Evolutionary conservation across 176 grass and related monocot species (phyloP).

Genomic region (Chrysopogon serrulatus): DNA sequence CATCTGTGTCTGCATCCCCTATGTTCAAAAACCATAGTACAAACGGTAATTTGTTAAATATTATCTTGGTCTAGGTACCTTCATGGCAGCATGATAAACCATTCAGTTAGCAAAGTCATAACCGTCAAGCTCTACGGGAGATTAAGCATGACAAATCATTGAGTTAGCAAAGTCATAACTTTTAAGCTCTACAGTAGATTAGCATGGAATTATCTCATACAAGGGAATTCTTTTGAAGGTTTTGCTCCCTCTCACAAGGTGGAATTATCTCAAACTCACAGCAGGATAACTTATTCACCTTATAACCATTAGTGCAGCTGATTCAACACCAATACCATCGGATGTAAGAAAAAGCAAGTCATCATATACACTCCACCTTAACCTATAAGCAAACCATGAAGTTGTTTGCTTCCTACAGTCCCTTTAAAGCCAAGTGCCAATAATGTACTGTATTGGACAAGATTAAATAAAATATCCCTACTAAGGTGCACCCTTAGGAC

Average conservation of each 20-base stretch:
- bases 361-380: conserved; percentile 16
- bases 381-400: conserved; percentile 32
- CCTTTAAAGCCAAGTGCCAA: conserved; percentile 46
- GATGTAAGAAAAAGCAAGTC: not conserved
- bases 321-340: conserved; percentile 9
- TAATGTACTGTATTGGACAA: conserved; percentile 12
- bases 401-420: conserved; percentile 20
- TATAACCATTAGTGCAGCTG: conserved; percentile 9
- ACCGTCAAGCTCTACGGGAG: too few relatives aligned
- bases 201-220: not conserved
- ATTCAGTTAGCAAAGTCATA: too few relatives aligned
- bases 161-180: not conserved
- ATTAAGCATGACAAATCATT: too few relatives aligned
- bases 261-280: not conserved
- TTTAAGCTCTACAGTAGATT: not conserved
- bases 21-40: not conserved
- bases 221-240: not conserved
- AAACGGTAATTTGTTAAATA: not conserved
- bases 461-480: conserved; percentile 41
- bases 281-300: not conserved
- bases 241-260: not conserved
- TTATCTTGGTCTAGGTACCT: not conserved
- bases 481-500: conserved; percentile 17
- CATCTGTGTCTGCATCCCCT: not conserved
- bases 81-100: not conserved